Conservation (phyloP, 148 eudicot species). For the Tetragonia tetragonoides region DNA sequence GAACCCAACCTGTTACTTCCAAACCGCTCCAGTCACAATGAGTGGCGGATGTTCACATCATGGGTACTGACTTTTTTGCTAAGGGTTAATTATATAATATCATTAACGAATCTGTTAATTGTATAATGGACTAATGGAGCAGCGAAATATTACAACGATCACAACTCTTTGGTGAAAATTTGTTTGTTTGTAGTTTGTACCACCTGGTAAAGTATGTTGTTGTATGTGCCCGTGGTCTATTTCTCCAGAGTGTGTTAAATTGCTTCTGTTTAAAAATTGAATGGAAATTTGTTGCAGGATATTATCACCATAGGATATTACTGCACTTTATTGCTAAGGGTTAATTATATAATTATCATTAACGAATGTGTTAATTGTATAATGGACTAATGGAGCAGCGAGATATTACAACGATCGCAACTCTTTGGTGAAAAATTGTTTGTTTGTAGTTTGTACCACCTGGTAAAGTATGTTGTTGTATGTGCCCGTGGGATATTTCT, state of each 20-base stretch:
- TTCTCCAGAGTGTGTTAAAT: background rate
- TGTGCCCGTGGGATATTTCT: background rate
- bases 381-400: no score
- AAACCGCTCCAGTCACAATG: no score
- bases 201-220: background rate
- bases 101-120: background rate
- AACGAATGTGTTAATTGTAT: background rate
- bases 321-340: constrained; percentile 14
- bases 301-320: constrained; percentile 12
- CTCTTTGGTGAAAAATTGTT: background rate
- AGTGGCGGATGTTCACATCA: no score
- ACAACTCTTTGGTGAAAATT: background rate
- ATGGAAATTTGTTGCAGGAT: constrained; percentile 26
- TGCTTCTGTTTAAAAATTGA: background rate
- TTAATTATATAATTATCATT: background rate
- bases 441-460: no score
- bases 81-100: background rate
- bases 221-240: background rate
- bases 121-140: no score
- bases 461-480: background rate
- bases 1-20: no score
- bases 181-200: no score
- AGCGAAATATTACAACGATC: background rate
- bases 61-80: no score
- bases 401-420: background rate